A percentile compares a stretch with the other conserved stretches of the same genome.
phyloP scores from a whole-genome alignment of 2,329 filamentous ascomycete genomes.

The Penicillium sp. region DNA sequence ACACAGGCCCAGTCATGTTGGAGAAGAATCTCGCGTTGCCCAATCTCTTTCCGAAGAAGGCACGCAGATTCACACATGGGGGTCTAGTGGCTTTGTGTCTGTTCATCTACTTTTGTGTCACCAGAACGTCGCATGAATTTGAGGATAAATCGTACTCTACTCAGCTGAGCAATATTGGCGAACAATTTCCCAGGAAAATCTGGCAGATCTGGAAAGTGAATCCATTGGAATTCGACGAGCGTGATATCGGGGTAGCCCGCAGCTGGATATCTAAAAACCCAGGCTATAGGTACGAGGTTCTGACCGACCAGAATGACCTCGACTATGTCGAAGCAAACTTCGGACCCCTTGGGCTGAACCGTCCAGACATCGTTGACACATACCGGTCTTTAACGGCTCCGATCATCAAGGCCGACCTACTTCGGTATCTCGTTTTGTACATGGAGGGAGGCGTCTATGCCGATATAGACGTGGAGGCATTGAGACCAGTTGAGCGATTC shows the following conservation, averaged over 20 bases:
- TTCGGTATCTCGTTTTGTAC: constrained; percentile 67
- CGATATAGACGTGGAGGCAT: constrained; percentile 59
- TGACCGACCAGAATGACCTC: constrained; percentile 67
- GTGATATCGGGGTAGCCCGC: constrained; percentile 58
- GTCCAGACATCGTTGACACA: constrained; percentile 62
- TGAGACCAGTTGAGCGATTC: constrained; percentile 54
- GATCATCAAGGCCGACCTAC: constrained; percentile 65
- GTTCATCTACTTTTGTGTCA: constrained; percentile 2
- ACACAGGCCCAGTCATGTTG: constrained; percentile 1
- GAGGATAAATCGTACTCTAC: neutral
- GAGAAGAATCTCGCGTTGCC: constrained; percentile 1
- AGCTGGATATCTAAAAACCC: constrained; percentile 68
- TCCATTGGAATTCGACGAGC: constrained; percentile 63
- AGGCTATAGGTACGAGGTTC: constrained; percentile 63
- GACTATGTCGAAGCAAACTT: constrained; percentile 67
- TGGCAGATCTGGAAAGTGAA: constrained; percentile 77
- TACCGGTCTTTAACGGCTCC: constrained; percentile 60
- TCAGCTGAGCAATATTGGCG: neutral
- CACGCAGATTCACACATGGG: constrained; percentile 6
- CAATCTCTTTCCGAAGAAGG: constrained; percentile 3
- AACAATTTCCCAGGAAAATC: constrained; percentile 62
- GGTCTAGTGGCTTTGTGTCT: constrained; percentile 2
- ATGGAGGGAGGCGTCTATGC: constrained; percentile 61
- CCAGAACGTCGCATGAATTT: neutral
- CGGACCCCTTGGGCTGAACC: constrained; percentile 62